These are phyloP conservation scores for Pleoardoris graminearum DNA, from an alignment of 2,329 filamentous ascomycete genomes.

Conservation along the genomic window DNA sequence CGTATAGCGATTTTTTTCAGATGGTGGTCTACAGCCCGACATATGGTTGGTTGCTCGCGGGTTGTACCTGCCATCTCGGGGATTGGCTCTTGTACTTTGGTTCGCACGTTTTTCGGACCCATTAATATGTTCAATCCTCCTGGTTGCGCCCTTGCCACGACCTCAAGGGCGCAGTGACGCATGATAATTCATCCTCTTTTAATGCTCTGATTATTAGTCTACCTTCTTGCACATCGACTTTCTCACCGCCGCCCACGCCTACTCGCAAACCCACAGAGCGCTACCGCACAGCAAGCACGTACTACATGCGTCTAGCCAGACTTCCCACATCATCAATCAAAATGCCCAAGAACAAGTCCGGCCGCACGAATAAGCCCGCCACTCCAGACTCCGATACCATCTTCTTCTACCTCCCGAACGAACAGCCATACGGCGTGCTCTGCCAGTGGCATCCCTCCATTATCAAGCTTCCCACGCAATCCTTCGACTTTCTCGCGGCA, in stretches of 20 bases:
- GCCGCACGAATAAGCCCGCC: not conserved
- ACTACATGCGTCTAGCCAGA: no score
- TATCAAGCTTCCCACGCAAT: constrained; percentile 46
- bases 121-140: not conserved
- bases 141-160: not conserved
- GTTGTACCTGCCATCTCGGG: not conserved
- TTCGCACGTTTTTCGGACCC: not conserved
- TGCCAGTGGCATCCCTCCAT: constrained; percentile 58
- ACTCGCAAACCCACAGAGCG: no score
- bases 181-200: not conserved
- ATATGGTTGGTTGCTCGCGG: not conserved
- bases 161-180: not conserved
- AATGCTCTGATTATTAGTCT: not conserved
- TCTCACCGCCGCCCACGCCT: no score
- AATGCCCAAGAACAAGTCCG: constrained; percentile 4
- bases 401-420: constrained; percentile 33
- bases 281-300: no score
- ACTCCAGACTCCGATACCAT: not conserved
- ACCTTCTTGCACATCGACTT: no score
- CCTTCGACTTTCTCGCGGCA: constrained; percentile 11
- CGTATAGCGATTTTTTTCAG: not conserved
- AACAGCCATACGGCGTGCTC: constrained; percentile 52
- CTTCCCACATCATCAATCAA: no score
- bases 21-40: not conserved
- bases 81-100: not conserved